Conservation (phyloP, 2,329 filamentous ascomycete genomes). For the Fusarium penzigii region DNA sequence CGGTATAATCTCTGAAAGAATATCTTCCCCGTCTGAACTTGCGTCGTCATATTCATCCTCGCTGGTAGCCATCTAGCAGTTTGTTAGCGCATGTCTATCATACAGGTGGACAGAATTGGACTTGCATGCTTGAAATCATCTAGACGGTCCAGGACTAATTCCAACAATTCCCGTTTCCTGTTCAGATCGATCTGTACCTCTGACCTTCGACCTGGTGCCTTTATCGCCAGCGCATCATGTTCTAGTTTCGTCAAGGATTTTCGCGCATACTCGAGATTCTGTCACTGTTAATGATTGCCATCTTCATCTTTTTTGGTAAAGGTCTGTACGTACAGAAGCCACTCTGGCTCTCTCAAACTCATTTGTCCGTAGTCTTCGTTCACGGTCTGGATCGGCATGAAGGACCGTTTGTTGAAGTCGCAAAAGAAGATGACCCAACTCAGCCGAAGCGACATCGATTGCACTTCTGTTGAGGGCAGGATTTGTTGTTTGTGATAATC, state of each 20-base stretch:
- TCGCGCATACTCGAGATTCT: conserved; percentile 75
- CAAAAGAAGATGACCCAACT: conserved; percentile 65
- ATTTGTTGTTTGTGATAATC: conserved; percentile 22
- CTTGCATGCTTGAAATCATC: conserved; percentile 66
- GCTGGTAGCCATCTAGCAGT: conserved; percentile 31
- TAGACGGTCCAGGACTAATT: conserved; percentile 65
- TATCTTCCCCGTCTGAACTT: conserved; percentile 57
- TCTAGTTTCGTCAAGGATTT: conserved; percentile 69
- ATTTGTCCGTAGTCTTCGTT: conserved; percentile 58
- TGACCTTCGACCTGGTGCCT: conserved; percentile 58
- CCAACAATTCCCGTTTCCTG: conserved; percentile 65
- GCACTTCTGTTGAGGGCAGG: conserved; percentile 18
- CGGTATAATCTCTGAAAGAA: conserved; percentile 55
- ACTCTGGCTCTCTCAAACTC: conserved; percentile 61
- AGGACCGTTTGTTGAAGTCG: conserved; percentile 68
- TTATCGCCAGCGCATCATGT: conserved; percentile 63
- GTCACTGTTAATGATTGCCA: conserved; percentile 6
- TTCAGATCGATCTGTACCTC: conserved; percentile 65
- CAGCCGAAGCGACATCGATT: conserved; percentile 36
- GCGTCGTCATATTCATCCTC: conserved; percentile 39
- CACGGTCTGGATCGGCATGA: conserved; percentile 59
- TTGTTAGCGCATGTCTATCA: conserved; percentile 10
- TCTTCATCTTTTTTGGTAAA: background rate
- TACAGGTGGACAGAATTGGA: too few species aligned
- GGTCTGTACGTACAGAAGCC: conserved; percentile 39